These are phyloP conservation scores for Arachis stenosperma DNA, from an alignment of 306 rosid genomes.

Conservation along the genomic window DNA sequence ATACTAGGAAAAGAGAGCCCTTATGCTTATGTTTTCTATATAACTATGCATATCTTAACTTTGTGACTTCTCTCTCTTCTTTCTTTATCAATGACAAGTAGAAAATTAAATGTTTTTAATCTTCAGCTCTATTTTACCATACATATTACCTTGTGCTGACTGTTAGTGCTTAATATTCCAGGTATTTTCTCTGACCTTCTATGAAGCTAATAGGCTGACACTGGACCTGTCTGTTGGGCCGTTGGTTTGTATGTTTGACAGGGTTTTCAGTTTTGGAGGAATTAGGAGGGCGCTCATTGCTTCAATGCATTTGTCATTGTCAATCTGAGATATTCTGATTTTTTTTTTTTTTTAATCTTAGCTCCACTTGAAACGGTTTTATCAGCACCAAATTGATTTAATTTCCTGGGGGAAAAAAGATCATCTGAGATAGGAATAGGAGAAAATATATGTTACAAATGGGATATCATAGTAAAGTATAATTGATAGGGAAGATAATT, in stretches of 20 bases:
- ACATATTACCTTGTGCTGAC: slow-evolving; percentile 57
- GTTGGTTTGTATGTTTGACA: slow-evolving; percentile 87
- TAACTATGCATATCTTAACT: neutral
- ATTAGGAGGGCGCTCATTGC: slow-evolving; percentile 48
- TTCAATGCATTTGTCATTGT: slow-evolving; percentile 42
- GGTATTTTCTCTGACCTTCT: slow-evolving; percentile 99
- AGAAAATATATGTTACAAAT: neutral
- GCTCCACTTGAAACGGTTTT: slow-evolving; percentile 22
- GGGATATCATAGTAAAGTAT: slow-evolving; percentile 13
- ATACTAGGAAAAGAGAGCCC: neutral
- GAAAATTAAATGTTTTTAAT: slow-evolving; percentile 11
- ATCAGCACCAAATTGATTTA: slow-evolving; percentile 27
- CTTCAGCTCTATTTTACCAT: slow-evolving; percentile 34
- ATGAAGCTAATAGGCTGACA: slow-evolving; percentile 83
- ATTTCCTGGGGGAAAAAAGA: neutral
- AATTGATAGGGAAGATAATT: slow-evolving; percentile 13
- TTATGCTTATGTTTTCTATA: slow-evolving; percentile 10
- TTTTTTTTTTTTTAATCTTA: slow-evolving; percentile 36
- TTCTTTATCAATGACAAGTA: slow-evolving; percentile 10
- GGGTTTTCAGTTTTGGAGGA: slow-evolving; percentile 61
- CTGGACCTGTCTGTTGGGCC: slow-evolving; percentile 82
- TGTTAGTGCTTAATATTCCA: slow-evolving; percentile 79
- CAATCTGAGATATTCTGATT: slow-evolving; percentile 40
- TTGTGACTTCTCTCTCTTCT: slow-evolving; percentile 19
- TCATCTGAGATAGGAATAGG: slow-evolving; percentile 32